phyloP scores from a whole-genome alignment of 1,284 basidiomycete genomes.

The Malassezia globosa region DNA sequence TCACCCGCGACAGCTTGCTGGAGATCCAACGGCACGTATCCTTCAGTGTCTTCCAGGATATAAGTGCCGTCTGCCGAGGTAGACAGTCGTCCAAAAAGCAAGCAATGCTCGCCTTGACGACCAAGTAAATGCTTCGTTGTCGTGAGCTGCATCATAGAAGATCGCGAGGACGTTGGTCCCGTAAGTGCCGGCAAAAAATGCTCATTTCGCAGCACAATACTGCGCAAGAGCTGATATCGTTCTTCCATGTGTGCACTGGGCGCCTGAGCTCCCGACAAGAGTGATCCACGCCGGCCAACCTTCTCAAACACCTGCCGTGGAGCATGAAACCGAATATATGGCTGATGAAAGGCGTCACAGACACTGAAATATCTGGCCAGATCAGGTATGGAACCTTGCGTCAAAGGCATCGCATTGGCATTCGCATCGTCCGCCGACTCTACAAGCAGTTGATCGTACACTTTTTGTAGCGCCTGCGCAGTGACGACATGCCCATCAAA shows the following conservation, averaged over 20 bases:
- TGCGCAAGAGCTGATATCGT: constrained; percentile 32
- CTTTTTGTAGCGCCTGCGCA: constrained; percentile 26
- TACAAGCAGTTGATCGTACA: constrained; percentile 38
- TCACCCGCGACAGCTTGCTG: constrained; percentile 73
- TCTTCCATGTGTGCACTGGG: constrained; percentile 26
- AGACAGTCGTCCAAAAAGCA: constrained; percentile 83
- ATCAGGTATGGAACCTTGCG: constrained; percentile 57
- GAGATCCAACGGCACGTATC: constrained; percentile 77
- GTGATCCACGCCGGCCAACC: constrained; percentile 12
- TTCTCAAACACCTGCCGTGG: constrained; percentile 69
- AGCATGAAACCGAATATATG: constrained; percentile 73
- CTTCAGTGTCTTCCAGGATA: constrained; percentile 87
- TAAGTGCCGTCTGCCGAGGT: constrained; percentile 79
- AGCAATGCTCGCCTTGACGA: constrained; percentile 74
- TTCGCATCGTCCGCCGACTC: constrained; percentile 22
- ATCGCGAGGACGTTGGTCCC: constrained; percentile 8
- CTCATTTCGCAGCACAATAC: constrained; percentile 39
- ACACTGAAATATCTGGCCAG: constrained; percentile 73
- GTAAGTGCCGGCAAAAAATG: constrained; percentile 43
- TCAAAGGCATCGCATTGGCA: constrained; percentile 13
- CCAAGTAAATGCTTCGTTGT: constrained; percentile 94
- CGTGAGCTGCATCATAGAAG: constrained; percentile 55
- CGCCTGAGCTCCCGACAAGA: constrained; percentile 24
- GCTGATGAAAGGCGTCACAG: constrained; percentile 87
- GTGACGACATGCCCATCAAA: constrained; percentile 30